These are phyloP conservation scores for Macrophomina pseudophaseolina DNA, from an alignment of 2,329 filamentous ascomycete species.

Conservation along the genomic window DNA sequence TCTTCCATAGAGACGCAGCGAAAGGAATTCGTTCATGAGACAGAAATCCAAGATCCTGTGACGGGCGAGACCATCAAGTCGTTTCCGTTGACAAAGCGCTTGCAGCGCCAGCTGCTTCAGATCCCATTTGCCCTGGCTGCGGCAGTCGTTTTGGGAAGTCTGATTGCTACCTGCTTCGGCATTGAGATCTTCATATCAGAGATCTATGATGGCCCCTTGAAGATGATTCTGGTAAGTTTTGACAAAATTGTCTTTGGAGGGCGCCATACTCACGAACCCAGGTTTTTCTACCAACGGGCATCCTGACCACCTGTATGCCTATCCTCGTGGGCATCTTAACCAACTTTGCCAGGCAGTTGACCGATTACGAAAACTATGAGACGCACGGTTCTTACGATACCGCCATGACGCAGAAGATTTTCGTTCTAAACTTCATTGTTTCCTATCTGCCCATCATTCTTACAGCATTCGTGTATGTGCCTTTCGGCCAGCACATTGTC, in stretches of 20 bases:
- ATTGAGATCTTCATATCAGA: slow-evolving; percentile 97
- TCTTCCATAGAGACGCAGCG: slow-evolving; percentile 79
- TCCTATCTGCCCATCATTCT: slow-evolving; percentile 92
- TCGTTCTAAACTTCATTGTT: slow-evolving; percentile 95
- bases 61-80: slow-evolving; percentile 79
- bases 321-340: slow-evolving; percentile 78
- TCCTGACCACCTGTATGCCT: slow-evolving; percentile 82
- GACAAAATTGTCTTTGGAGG: too few species aligned
- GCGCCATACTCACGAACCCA: slow-evolving; percentile 40
- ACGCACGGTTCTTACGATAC: slow-evolving; percentile 83
- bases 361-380: slow-evolving; percentile 88
- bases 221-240: slow-evolving; percentile 74
- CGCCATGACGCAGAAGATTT: slow-evolving; percentile 88
- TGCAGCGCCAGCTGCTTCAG: slow-evolving; percentile 78
- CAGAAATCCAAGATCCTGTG: slow-evolving; percentile 75
- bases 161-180: slow-evolving; percentile 86
- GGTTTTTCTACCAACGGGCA: slow-evolving; percentile 85
- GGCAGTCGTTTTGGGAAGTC: slow-evolving; percentile 71
- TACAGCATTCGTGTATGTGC: slow-evolving; percentile 92
- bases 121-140: slow-evolving; percentile 83
- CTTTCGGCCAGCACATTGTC: slow-evolving; percentile 82
- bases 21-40: slow-evolving; percentile 78
- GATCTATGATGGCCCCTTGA: slow-evolving; percentile 87
- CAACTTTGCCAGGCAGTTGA: slow-evolving; percentile 75
- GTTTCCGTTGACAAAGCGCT: slow-evolving; percentile 76